Conservation (phyloP, 2,329 filamentous ascomycete genomes). For the Pseudogymnoascus sp. region DNA sequence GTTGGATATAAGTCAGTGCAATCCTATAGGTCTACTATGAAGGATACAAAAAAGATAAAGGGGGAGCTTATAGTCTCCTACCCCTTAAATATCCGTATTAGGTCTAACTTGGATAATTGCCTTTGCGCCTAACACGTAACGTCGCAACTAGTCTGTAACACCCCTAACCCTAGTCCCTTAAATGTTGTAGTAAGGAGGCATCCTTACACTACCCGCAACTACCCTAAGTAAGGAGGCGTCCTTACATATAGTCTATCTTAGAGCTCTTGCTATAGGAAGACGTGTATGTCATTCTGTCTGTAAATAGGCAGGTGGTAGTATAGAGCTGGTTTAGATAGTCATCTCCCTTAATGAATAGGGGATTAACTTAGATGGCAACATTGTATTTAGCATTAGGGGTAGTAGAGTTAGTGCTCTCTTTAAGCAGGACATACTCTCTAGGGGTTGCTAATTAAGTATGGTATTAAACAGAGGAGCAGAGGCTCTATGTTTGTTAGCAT, state of each 20-base stretch:
- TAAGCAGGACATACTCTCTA: background rate
- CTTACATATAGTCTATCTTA: constrained; percentile 12
- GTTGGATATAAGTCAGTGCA: too few relatives aligned
- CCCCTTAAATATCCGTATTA: too few relatives aligned
- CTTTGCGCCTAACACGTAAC: too few relatives aligned
- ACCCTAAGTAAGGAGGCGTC: too few relatives aligned
- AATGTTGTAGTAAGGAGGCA: too few relatives aligned
- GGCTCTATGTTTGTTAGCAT: background rate
- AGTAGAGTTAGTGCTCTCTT: background rate
- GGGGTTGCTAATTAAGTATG: background rate
- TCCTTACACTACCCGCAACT: too few relatives aligned
- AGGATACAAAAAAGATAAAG: too few relatives aligned
- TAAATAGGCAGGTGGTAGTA: constrained; percentile 12
- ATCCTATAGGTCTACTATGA: too few relatives aligned
- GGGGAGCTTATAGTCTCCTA: too few relatives aligned
- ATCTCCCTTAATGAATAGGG: constrained; percentile 10
- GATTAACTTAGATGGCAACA: constrained; percentile 13
- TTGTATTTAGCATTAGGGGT: constrained; percentile 2
- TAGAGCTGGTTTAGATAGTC: constrained; percentile 13
- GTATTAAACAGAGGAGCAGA: background rate
- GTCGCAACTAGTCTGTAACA: too few relatives aligned
- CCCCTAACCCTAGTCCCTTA: too few relatives aligned
- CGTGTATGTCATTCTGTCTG: constrained; percentile 13
- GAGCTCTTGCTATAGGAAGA: constrained; percentile 11
- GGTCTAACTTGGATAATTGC: too few relatives aligned